A percentile compares a stretch with the other conserved stretches of the same genome.
These are phyloP conservation scores for Fagus crenata DNA, from an alignment of 306 rosid species.

Conservation along the genomic window DNA sequence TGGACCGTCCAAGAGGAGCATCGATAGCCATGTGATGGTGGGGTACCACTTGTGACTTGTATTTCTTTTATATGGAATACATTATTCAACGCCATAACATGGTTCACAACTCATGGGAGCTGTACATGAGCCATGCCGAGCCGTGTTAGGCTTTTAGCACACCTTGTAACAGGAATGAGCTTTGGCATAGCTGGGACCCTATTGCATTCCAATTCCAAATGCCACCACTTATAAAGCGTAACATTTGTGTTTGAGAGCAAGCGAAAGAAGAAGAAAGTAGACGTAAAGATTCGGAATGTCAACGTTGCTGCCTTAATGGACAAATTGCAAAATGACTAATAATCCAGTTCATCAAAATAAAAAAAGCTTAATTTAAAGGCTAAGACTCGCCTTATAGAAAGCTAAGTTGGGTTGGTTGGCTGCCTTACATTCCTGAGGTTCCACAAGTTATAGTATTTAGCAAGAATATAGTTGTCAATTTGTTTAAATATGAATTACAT, in stretches of 20 bases:
- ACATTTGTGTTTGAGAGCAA: neutral
- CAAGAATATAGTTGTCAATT: neutral
- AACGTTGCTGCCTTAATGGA: no score
- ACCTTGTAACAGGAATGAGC: neutral
- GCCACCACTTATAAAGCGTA: neutral
- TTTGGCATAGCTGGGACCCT: neutral
- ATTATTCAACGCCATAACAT: conserved; percentile 16
- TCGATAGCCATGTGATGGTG: conserved; percentile 35
- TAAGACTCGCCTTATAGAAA: neutral
- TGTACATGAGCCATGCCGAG: neutral
- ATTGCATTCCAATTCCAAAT: neutral
- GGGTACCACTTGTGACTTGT: neutral
- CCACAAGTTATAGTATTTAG: neutral
- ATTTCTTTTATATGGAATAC: neutral
- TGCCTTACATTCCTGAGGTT: neutral
- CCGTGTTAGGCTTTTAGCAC: neutral
- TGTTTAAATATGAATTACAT: neutral
- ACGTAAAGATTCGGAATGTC: no score
- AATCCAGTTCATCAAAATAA: no score
- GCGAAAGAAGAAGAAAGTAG: no score
- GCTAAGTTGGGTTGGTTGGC: neutral
- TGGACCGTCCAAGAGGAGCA: neutral
- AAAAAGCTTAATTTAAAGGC: neutral
- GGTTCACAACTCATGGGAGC: conserved; percentile 25
- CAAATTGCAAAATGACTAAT: no score